Evolutionary conservation across 805 yeast species (phyloP).

Genomic region (Starmerella etchellsii): DNA sequence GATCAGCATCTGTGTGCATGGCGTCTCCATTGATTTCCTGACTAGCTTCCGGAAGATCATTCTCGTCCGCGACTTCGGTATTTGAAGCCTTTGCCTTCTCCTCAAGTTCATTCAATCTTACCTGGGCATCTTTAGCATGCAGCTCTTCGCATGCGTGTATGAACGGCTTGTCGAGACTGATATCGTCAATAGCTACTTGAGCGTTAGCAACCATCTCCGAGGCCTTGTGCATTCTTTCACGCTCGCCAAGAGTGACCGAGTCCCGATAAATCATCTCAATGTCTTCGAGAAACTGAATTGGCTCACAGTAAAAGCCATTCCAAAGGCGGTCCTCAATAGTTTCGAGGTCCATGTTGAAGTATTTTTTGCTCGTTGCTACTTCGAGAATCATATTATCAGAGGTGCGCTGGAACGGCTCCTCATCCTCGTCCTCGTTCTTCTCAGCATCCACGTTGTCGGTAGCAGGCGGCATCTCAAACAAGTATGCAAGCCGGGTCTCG

Average conservation of each 20-base stretch:
- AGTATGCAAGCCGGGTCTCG: slow-evolving; percentile 54
- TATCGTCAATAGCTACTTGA: slow-evolving; percentile 88
- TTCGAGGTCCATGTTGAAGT: slow-evolving; percentile 82
- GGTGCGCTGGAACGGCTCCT: slow-evolving; percentile 29
- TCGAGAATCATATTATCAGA: slow-evolving; percentile 73
- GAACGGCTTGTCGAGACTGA: slow-evolving; percentile 48
- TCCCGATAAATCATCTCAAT: slow-evolving; percentile 74
- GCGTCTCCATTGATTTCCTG: not conserved
- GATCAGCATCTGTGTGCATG: not conserved
- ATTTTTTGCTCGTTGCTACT: slow-evolving; percentile 55
- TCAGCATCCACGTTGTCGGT: not conserved
- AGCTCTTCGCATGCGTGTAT: slow-evolving; percentile 63
- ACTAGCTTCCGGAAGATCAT: not conserved
- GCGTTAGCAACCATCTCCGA: slow-evolving; percentile 95
- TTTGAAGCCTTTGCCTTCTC: not conserved
- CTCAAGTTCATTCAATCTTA: slow-evolving; percentile 17
- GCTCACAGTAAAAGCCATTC: slow-evolving; percentile 93
- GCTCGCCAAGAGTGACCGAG: slow-evolving; percentile 57
- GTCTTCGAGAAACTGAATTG: slow-evolving; percentile 77
- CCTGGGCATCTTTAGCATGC: slow-evolving; percentile 20
- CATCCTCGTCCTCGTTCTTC: slow-evolving; percentile 5
- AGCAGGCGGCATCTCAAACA: slow-evolving; percentile 43
- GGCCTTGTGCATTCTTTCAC: slow-evolving; percentile 70
- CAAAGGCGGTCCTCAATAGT: slow-evolving; percentile 87
- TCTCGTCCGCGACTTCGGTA: not conserved